Conservation (phyloP, 1,284 basidiomycete genomes). For the Rhodofomes roseus region DNA sequence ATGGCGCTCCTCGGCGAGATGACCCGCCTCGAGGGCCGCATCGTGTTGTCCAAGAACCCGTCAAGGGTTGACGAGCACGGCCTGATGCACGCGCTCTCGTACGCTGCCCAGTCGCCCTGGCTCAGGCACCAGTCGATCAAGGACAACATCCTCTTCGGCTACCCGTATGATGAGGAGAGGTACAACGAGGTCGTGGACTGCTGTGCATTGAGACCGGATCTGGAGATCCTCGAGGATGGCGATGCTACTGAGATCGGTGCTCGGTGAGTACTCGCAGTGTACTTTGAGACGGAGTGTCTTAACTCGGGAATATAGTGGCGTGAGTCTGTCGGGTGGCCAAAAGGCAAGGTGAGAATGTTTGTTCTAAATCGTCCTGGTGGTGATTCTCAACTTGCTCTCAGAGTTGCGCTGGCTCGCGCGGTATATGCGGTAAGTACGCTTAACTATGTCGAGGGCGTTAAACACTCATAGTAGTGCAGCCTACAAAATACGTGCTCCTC, state of each 20-base stretch:
- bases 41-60: slow-evolving; percentile 64
- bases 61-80: slow-evolving; percentile 58
- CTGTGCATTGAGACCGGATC: slow-evolving; percentile 72
- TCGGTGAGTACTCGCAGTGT: slow-evolving; percentile 27
- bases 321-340: slow-evolving; percentile 65
- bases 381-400: slow-evolving; percentile 15
- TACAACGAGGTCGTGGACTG: slow-evolving; percentile 65
- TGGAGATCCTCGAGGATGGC: slow-evolving; percentile 43
- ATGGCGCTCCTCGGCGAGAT: slow-evolving; percentile 68
- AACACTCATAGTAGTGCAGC: slow-evolving; percentile 8
- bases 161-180: slow-evolving; percentile 58
- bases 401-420: slow-evolving; percentile 67
- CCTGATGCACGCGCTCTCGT: slow-evolving; percentile 74
- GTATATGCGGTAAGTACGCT: slow-evolving; percentile 47
- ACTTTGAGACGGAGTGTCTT: too few species aligned
- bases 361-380: neutral
- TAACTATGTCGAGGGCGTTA: neutral
- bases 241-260: slow-evolving; percentile 35
- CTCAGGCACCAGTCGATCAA: slow-evolving; percentile 64
- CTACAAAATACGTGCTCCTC: slow-evolving; percentile 59
- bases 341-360: slow-evolving; percentile 48
- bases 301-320: too few species aligned
- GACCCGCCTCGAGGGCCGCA: slow-evolving; percentile 45
- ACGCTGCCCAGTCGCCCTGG: slow-evolving; percentile 85
- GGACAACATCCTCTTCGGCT: slow-evolving; percentile 73